Conservation (phyloP, 345 rosid genomes). For the Salix viminalis region DNA sequence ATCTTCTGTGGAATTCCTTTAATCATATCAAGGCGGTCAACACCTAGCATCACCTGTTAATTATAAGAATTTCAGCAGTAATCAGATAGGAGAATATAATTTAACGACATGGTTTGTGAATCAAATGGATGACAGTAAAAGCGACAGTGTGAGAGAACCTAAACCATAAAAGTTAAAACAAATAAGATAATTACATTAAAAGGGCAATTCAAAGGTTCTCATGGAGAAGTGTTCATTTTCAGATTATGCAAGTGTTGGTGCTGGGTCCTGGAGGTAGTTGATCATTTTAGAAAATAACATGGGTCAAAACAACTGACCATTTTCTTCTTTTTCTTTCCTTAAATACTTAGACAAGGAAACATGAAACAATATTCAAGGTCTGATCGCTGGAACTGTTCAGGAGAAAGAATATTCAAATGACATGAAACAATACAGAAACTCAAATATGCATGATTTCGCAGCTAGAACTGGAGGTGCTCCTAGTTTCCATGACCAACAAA, state of each 20-base stretch:
- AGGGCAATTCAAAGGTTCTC: background rate
- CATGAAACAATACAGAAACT: background rate
- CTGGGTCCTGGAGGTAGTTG: background rate
- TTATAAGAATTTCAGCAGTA: background rate
- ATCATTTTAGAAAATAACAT: background rate
- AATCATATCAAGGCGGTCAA: constrained; percentile 99
- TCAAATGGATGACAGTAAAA: background rate
- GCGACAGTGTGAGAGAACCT: background rate
- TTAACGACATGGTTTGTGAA: background rate
- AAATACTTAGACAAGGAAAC: background rate
- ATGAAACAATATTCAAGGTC: background rate
- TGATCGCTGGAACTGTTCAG: background rate
- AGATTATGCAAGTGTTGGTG: background rate
- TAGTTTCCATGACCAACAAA: background rate
- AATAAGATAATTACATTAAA: background rate
- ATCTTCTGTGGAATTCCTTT: constrained; percentile 99
- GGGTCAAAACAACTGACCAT: background rate
- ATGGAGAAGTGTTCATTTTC: background rate
- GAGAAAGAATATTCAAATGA: background rate
- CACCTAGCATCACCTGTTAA: constrained; percentile 93
- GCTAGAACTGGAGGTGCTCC: background rate
- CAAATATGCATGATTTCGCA: background rate
- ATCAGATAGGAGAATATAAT: background rate
- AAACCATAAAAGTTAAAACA: background rate
- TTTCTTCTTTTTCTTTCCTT: background rate